phyloP scores from a whole-genome alignment of 2,329 filamentous ascomycete species.

The Aspergillus hortae region DNA sequence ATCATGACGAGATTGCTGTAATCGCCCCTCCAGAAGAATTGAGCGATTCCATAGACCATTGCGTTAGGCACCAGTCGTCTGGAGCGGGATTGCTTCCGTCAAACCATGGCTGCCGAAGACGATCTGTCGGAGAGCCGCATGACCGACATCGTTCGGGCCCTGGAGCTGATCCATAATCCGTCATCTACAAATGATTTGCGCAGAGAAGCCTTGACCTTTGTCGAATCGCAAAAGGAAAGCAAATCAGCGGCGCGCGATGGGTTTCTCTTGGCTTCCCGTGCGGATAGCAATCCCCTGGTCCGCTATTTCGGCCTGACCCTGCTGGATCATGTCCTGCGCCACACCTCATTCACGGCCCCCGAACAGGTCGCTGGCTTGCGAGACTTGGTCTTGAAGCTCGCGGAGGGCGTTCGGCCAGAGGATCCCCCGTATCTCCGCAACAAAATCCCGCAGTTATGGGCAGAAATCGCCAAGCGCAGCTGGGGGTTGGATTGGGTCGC shows the following conservation, averaged over 20 bases:
- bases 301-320: constrained; percentile 92
- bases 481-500: constrained; percentile 94
- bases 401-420: constrained; percentile 63
- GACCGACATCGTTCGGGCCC: constrained; percentile 68
- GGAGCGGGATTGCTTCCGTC: no score
- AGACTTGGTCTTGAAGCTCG: constrained; percentile 74
- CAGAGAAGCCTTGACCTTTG: constrained; percentile 75
- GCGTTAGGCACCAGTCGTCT: not conserved
- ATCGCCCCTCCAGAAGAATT: constrained; percentile 8
- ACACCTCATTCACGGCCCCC: constrained; percentile 69
- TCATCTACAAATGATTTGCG: constrained; percentile 77
- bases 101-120: constrained; percentile 32
- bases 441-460: constrained; percentile 93
- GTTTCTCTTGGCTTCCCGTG: constrained; percentile 74
- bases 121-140: constrained; percentile 36
- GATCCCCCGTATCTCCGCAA: constrained; percentile 85
- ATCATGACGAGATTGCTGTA: constrained; percentile 13
- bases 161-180: constrained; percentile 82
- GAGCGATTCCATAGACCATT: constrained; percentile 3
- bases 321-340: constrained; percentile 83
- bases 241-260: constrained; percentile 79
- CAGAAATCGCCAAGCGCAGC: constrained; percentile 85
- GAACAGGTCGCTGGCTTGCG: constrained; percentile 68
- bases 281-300: constrained; percentile 71
- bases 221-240: constrained; percentile 79